Evolutionary conservation across 2,329 filamentous ascomycete genomes (phyloP), one percentile per base, ranked within the genome.

Genomic region (Colletotrichum cereale): DNA sequence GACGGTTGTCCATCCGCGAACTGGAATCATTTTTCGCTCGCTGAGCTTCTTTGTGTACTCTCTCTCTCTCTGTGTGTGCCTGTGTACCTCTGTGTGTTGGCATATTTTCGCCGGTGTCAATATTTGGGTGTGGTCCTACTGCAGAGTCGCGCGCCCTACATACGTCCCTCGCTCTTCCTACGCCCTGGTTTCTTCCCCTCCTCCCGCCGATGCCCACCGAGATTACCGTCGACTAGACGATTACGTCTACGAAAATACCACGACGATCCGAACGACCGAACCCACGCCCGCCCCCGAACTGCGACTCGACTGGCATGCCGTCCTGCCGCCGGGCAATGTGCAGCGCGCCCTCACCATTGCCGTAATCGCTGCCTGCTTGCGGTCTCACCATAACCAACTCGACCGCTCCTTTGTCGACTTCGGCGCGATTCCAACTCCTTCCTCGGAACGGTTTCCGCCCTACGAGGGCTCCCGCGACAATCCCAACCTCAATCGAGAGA

Each of bases 291-390:
- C n/a, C 34, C 42, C 24, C 48, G 34, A 67, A 21, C 31, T 29
- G 18, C 48, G 34, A 53, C 62, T 40, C 47, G 52, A 68, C 66
- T 72, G 69, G 69, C 52, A 72, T 72, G 69, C 65, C 65, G 69
- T 72, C 65, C 69, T 69, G 69, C 58, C 62, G 57, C 44, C 36
- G 69, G 65, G 69, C 69, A 68, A 57, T 68, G 65, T 68, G 65
- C 55, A 67, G 58, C 58, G 65, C 65, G 65, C 65, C 69, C 52
- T 34, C 44, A 58, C 6, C 52, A 42, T 47, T 38, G 69, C 65
- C 69, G 53, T 68, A 63, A 69, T 18, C 65, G 47, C 31, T 58
- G 40, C 53, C 47, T 36, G 60, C 44, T 50, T 64, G 65, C 34
- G 38, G 52, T 31, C 52, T 34, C 29, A 24, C 31, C 29, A 53